Percentiles rank a stretch among this genome's conserved stretches.
These are phyloP conservation scores for Paramyrothecium roridum DNA, from an alignment of 2,329 filamentous ascomycete genomes.

Conservation along the genomic window DNA sequence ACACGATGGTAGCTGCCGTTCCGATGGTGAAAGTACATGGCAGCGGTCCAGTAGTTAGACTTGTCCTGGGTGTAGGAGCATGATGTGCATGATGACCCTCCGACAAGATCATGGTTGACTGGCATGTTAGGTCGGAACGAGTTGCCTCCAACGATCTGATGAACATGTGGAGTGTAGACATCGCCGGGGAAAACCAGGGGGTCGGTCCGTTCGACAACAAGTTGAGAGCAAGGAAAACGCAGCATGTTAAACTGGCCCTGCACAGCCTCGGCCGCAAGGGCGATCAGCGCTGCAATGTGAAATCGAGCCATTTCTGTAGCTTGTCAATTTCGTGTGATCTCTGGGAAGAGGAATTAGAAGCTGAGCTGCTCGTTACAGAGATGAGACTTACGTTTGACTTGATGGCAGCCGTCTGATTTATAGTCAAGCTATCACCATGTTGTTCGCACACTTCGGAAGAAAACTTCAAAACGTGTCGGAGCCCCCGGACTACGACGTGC, in stretches of 20 bases:
- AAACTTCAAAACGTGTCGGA: too few species aligned
- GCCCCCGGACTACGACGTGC: too few species aligned
- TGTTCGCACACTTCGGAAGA: too few species aligned
- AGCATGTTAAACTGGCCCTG: slow-evolving; percentile 13
- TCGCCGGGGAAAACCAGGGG: slow-evolving; percentile 42
- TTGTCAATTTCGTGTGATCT: too few species aligned
- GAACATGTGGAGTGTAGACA: slow-evolving; percentile 41
- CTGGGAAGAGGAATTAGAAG: too few species aligned
- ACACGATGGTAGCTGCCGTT: slow-evolving; percentile 1
- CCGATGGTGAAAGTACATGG: neutral
- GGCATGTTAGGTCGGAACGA: slow-evolving; percentile 44
- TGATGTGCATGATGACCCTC: neutral
- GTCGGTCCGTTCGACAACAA: slow-evolving; percentile 43
- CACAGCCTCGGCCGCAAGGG: neutral
- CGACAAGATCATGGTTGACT: neutral
- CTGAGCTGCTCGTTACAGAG: too few species aligned
- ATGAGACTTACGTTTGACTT: too few species aligned
- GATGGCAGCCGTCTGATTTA: too few species aligned
- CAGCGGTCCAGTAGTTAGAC: slow-evolving; percentile 1
- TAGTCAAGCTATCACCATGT: too few species aligned
- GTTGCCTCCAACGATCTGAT: slow-evolving; percentile 45
- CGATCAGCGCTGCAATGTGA: neutral
- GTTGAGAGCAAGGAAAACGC: slow-evolving; percentile 44
- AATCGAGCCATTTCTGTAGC: neutral
- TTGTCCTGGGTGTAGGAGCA: slow-evolving; percentile 1